Percentiles rank a stretch among this genome's conserved stretches.
phyloP scores from a whole-genome alignment of 805 yeast species.

The Metschnikowia noctiluminum region DNA sequence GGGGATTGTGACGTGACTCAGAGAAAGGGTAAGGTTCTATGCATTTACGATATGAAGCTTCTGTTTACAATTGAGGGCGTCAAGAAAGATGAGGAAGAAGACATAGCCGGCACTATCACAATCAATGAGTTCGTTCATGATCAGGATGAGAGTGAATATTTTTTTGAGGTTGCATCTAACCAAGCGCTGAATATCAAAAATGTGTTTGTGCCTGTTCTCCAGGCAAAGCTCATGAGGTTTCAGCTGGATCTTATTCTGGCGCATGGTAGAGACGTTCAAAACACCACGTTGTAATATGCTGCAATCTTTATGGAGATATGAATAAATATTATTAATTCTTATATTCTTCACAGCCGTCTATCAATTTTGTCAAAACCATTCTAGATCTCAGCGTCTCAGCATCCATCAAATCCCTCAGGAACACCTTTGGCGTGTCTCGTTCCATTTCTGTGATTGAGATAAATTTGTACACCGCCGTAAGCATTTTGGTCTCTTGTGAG shows the following conservation, averaged over 20 bases:
- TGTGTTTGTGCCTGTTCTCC: slow-evolving; percentile 51
- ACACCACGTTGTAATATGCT: slow-evolving; percentile 20
- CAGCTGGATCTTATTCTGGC: slow-evolving; percentile 59
- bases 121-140: slow-evolving; percentile 77
- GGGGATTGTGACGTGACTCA: slow-evolving; percentile 86
- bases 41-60: slow-evolving; percentile 66
- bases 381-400: neutral
- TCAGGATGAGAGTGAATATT: slow-evolving; percentile 64
- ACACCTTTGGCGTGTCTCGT: slow-evolving; percentile 78
- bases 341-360: no score
- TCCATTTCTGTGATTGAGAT: slow-evolving; percentile 48
- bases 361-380: no score
- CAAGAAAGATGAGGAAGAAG: slow-evolving; percentile 37
- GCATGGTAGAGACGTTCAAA: slow-evolving; percentile 64
- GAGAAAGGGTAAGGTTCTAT: slow-evolving; percentile 76
- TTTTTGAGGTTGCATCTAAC: slow-evolving; percentile 43
- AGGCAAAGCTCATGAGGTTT: slow-evolving; percentile 49
- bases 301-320: neutral
- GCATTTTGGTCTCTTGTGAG: slow-evolving; percentile 50
- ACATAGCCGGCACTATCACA: slow-evolving; percentile 41
- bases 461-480: slow-evolving; percentile 45
- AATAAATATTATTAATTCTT: neutral
- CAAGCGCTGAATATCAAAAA: slow-evolving; percentile 42
- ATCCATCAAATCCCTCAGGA: slow-evolving; percentile 73
- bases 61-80: slow-evolving; percentile 40